Evolutionary conservation across 768 basidiomycete genomes (phyloP).

Genomic region (Tephrocybe sp.): DNA sequence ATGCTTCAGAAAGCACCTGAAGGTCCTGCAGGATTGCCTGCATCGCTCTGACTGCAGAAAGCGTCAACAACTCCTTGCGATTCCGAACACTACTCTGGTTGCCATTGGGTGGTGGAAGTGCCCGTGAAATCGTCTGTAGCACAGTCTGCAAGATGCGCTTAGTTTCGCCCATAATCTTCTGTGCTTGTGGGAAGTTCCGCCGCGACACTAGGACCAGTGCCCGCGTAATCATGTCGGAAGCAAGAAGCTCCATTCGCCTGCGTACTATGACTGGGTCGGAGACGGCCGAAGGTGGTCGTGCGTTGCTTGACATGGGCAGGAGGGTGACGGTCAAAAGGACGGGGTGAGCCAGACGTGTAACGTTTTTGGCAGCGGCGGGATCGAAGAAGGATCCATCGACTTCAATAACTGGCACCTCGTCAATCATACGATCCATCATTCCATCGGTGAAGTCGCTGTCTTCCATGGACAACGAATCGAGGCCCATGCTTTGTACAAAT

Average conservation of each 20-base stretch:
- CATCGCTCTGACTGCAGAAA: constrained; percentile 75
- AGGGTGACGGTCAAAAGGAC: constrained; percentile 93
- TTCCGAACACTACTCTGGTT: constrained; percentile 58
- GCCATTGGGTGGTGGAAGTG: constrained; percentile 56
- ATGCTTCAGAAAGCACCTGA: constrained; percentile 79
- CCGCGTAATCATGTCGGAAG: constrained; percentile 96
- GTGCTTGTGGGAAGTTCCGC: constrained; percentile 87
- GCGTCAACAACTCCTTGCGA: constrained; percentile 72
- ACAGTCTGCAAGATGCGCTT: constrained; percentile 91
- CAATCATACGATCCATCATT: constrained; percentile 96
- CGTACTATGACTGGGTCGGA: constrained; percentile 91
- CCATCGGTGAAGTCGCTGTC: constrained; percentile 81
- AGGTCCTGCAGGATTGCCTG: constrained; percentile 85
- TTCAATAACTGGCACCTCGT: constrained; percentile 95
- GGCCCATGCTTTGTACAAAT: constrained; percentile 83
- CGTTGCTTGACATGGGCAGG: constrained; percentile 50
- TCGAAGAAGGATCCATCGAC: constrained; percentile 96
- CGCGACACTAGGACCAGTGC: constrained; percentile 89
- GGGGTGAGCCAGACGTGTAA: constrained; percentile 88
- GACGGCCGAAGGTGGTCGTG: constrained; percentile 42
- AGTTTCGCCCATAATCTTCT: constrained; percentile 87
- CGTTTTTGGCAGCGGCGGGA: constrained; percentile 77
- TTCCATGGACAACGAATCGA: constrained; percentile 71
- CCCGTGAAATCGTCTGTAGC: constrained; percentile 76
- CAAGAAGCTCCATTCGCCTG: constrained; percentile 92